Evolutionary conservation across 2,329 filamentous ascomycete species (phyloP).

Genomic region (Talaromyces pinophilus): DNA sequence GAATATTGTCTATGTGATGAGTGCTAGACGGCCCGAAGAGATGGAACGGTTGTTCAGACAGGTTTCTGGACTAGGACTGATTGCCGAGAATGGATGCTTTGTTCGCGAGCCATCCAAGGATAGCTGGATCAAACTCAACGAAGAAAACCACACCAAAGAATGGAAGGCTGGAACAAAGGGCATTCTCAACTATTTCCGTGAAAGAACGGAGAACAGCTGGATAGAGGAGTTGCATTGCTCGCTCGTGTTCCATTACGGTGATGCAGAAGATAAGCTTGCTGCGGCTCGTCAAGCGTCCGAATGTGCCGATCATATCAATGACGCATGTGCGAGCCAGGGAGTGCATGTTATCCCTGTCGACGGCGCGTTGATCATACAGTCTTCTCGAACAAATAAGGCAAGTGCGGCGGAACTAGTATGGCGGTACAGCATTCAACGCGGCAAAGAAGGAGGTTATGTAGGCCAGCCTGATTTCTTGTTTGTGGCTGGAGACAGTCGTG

Average conservation of each 20-base stretch:
- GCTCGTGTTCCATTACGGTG: slow-evolving; percentile 85
- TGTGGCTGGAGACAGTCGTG: slow-evolving; percentile 85
- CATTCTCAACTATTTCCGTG: slow-evolving; percentile 85
- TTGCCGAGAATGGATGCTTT: slow-evolving; percentile 94
- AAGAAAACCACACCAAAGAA: slow-evolving; percentile 65
- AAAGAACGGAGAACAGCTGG: slow-evolving; percentile 82
- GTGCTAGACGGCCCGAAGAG: slow-evolving; percentile 80
- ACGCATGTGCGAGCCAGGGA: slow-evolving; percentile 78
- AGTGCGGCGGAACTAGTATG: slow-evolving; percentile 77
- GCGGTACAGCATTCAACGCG: slow-evolving; percentile 61
- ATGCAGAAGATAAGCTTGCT: slow-evolving; percentile 72
- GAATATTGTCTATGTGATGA: slow-evolving; percentile 94
- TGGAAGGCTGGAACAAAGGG: slow-evolving; percentile 85
- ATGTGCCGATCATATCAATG: slow-evolving; percentile 92
- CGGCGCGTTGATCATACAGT: slow-evolving; percentile 79
- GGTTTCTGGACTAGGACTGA: slow-evolving; percentile 80
- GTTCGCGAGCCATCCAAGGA: slow-evolving; percentile 68
- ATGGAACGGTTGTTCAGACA: slow-evolving; percentile 82
- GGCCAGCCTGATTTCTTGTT: slow-evolving; percentile 76
- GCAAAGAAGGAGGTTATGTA: slow-evolving; percentile 42
- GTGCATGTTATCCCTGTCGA: slow-evolving; percentile 83
- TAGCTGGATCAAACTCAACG: slow-evolving; percentile 76
- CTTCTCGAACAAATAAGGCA: slow-evolving; percentile 82
- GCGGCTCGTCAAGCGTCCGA: slow-evolving; percentile 81
- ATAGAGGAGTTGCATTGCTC: slow-evolving; percentile 92